A percentile compares a stretch with the other conserved stretches of the same genome.
Evolutionary conservation across 768 basidiomycete genomes (phyloP).

Genomic region (Lentinula sp.): DNA sequence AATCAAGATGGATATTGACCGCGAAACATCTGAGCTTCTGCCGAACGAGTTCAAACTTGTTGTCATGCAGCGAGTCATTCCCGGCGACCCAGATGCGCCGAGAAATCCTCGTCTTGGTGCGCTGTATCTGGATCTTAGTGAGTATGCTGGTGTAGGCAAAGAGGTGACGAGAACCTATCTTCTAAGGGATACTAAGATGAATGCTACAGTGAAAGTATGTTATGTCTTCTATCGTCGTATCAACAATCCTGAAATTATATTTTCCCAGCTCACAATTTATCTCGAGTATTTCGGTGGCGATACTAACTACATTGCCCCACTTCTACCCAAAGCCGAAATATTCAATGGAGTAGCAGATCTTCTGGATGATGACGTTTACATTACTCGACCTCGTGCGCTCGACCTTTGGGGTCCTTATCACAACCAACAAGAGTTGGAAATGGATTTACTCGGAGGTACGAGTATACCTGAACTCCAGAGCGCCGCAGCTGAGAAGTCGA

Average conservation of each 20-base stretch:
- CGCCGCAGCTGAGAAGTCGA: not conserved
- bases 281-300: constrained; percentile 51
- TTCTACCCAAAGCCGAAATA: constrained; percentile 68
- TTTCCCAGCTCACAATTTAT: constrained; percentile 49
- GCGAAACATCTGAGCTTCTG: constrained; percentile 43
- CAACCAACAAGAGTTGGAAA: constrained; percentile 29
- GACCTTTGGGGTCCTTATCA: constrained; percentile 38
- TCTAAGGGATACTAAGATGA: constrained; percentile 68
- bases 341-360: constrained; percentile 60
- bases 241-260: not conserved
- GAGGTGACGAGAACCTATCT: constrained; percentile 60
- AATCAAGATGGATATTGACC: constrained; percentile 55
- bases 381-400: constrained; percentile 43
- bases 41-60: constrained; percentile 62
- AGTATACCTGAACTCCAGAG: constrained; percentile 3
- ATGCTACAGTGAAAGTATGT: constrained; percentile 66
- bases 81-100: constrained; percentile 49
- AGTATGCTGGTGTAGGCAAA: constrained; percentile 60
- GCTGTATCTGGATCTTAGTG: constrained; percentile 66
- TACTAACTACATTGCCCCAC: constrained; percentile 52
- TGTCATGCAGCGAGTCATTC: constrained; percentile 56
- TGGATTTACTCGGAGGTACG: constrained; percentile 27
- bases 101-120: constrained; percentile 58
- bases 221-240: not conserved
- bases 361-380: constrained; percentile 50